Evolutionary conservation across 805 yeast genomes (phyloP).

Genomic region (Candida easanensis): DNA sequence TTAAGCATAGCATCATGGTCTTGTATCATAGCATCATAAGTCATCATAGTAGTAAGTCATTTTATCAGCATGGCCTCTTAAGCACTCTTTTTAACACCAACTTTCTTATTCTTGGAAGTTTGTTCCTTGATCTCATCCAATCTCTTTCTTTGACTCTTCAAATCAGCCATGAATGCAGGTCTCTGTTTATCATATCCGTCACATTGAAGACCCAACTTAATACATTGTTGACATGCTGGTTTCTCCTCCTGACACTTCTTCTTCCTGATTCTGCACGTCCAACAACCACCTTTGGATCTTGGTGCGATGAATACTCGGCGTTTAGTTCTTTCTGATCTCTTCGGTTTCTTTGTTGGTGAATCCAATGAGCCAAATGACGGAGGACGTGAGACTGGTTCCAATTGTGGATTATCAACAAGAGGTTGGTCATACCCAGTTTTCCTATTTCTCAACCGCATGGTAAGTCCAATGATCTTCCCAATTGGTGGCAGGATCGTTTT

Average conservation of each 20-base stretch:
- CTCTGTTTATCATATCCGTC: slow-evolving; percentile 49
- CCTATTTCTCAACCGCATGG: slow-evolving; percentile 4
- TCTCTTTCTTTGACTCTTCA: slow-evolving; percentile 40
- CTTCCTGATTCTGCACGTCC: slow-evolving; percentile 75
- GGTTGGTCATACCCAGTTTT: too few species aligned
- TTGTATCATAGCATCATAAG: background rate
- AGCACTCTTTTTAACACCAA: slow-evolving; percentile 31
- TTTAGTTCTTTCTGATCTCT: background rate
- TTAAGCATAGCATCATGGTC: background rate
- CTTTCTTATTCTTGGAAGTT: slow-evolving; percentile 39
- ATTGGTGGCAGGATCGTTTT: slow-evolving; percentile 1
- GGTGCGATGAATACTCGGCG: slow-evolving; percentile 20
- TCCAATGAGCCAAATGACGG: too few species aligned
- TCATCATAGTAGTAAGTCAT: too few species aligned
- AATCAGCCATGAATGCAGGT: slow-evolving; percentile 54
- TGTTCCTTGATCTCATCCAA: slow-evolving; percentile 49
- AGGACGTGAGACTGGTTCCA: too few species aligned
- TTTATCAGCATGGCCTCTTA: too few species aligned
- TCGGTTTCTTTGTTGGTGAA: background rate
- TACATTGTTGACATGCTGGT: slow-evolving; percentile 60
- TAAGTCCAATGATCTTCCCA: background rate
- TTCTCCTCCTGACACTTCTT: slow-evolving; percentile 68
- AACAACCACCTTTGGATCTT: slow-evolving; percentile 63
- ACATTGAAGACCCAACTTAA: slow-evolving; percentile 52
- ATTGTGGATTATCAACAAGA: too few species aligned